phyloP scores from a whole-genome alignment of 768 basidiomycete genomes.

The Pleurotus salmoneostramineus region DNA sequence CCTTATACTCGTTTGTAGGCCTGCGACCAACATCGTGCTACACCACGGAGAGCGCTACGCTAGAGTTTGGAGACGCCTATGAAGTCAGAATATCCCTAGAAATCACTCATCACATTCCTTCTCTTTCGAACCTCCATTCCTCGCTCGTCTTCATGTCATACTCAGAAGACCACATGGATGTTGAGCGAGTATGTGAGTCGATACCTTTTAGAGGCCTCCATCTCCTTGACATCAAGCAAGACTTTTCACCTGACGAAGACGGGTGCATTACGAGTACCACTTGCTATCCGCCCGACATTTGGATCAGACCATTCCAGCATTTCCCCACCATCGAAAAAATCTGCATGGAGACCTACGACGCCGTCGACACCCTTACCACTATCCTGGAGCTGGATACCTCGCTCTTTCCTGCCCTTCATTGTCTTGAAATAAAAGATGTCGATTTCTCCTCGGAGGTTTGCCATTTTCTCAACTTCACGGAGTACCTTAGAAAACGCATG shows the following conservation, averaged over 20 bases:
- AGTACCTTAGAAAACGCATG: background rate
- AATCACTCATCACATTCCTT: background rate
- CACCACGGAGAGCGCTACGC: background rate
- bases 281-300: background rate
- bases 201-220: background rate
- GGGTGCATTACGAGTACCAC: background rate
- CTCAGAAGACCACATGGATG: background rate
- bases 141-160: background rate
- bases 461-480: background rate
- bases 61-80: background rate
- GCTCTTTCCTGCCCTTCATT: background rate
- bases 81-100: background rate
- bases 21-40: background rate
- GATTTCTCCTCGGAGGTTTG: background rate
- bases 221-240: background rate
- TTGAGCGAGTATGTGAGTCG: background rate
- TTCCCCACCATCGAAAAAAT: background rate
- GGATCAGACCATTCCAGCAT: background rate
- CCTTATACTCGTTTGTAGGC: background rate
- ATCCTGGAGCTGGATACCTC: background rate
- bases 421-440: background rate
- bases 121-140: background rate
- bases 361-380: background rate
- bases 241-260: background rate
- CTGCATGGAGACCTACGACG: background rate